Percentiles rank a stretch among this genome's conserved stretches.
These are phyloP conservation scores for Oehlia diaphana DNA, from an alignment of 192 early-diverging fungal species.

Conservation along the genomic window DNA sequence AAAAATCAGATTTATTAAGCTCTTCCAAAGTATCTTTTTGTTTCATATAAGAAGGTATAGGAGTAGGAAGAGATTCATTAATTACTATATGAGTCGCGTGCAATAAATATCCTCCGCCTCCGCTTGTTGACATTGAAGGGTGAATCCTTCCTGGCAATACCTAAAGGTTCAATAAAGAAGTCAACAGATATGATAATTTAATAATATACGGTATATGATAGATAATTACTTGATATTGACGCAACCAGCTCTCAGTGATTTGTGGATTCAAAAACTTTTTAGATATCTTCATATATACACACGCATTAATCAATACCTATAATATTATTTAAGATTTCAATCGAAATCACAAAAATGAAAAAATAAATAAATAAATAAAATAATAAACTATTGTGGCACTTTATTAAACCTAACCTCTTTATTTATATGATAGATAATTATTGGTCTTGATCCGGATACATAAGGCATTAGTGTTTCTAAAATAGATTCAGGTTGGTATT, in stretches of 20 bases:
- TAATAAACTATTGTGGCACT: too few relatives aligned
- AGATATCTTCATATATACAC: constrained; percentile 66
- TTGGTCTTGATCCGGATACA: constrained; percentile 79
- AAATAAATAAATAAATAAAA: neutral
- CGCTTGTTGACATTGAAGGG: constrained; percentile 75
- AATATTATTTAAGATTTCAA: constrained; percentile 40
- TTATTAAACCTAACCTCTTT: constrained; percentile 50
- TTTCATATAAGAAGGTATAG: constrained; percentile 16
- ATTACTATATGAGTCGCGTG: constrained; percentile 59
- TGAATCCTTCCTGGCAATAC: constrained; percentile 80
- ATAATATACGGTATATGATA: neutral
- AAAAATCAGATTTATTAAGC: neutral
- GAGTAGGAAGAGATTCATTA: constrained; percentile 8
- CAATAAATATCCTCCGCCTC: constrained; percentile 71
- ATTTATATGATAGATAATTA: constrained; percentile 78
- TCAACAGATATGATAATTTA: neutral
- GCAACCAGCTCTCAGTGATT: constrained; percentile 88
- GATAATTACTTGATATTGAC: constrained; percentile 72
- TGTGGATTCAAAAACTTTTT: constrained; percentile 77
- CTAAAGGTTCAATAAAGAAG: constrained; percentile 17
- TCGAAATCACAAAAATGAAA: neutral
- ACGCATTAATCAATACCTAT: constrained; percentile 64
- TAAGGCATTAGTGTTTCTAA: constrained; percentile 69
- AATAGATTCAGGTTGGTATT: constrained; percentile 72
- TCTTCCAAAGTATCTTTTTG: neutral